Percentiles rank a stretch among this genome's conserved stretches.
Conservation (phyloP, 139 green algal species). For the Penium margaritaceum region DNA sequence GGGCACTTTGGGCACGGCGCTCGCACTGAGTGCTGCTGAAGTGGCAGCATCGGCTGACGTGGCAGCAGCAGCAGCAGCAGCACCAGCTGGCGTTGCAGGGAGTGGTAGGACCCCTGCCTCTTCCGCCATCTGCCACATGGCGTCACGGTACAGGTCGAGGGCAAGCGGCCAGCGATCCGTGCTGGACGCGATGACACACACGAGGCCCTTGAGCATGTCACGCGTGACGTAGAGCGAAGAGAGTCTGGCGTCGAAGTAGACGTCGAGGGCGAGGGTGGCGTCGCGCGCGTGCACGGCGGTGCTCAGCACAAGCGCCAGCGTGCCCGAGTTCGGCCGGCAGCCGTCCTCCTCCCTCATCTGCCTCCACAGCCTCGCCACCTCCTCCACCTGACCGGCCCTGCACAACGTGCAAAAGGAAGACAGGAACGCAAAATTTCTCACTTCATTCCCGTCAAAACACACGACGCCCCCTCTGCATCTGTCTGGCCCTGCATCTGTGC, state of each 20-base stretch:
- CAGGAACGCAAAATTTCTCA: too few species aligned
- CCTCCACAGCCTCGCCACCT: constrained; percentile 3
- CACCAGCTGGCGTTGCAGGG: too few species aligned
- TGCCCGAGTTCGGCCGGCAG: constrained; percentile 32
- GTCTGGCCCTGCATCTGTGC: too few species aligned
- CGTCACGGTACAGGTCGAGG: constrained; percentile 23
- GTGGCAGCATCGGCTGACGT: too few species aligned
- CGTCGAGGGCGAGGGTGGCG: constrained; percentile 27
- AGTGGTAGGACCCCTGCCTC: too few species aligned
- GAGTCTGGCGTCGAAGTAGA: constrained; percentile 8
- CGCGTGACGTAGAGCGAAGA: not conserved
- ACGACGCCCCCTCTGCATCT: too few species aligned
- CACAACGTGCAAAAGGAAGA: too few species aligned
- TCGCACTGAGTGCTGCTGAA: too few species aligned
- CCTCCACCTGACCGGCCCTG: constrained; percentile 10
- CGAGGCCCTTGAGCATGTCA: constrained; percentile 24
- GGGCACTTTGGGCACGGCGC: too few species aligned
- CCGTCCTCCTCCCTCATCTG: constrained; percentile 18
- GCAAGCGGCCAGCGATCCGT: constrained; percentile 14
- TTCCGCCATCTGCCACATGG: too few species aligned
- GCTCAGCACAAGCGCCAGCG: constrained; percentile 38
- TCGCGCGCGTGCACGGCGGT: constrained; percentile 38
- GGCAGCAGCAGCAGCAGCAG: too few species aligned
- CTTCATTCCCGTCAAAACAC: too few species aligned
- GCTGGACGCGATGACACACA: constrained; percentile 17